Percentiles rank a stretch among this genome's conserved stretches.
Evolutionary conservation across 176 grass and related monocot species (phyloP).

Genomic region (Pontederia paniculata): DNA sequence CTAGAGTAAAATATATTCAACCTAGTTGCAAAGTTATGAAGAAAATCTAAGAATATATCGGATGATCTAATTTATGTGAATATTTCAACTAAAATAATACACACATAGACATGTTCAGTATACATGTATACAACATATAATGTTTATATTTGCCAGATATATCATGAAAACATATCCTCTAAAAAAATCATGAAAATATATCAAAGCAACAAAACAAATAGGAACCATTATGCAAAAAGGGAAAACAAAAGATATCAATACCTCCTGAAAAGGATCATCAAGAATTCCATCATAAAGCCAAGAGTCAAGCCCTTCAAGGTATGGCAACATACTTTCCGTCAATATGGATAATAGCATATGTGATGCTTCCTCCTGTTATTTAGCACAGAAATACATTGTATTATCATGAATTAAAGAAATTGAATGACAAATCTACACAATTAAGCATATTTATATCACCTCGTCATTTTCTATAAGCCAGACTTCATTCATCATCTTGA

Average conservation of each 20-base stretch:
- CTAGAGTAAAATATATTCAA: too few species aligned
- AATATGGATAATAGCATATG: slow-evolving; percentile 83
- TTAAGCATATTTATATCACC: slow-evolving; percentile 44
- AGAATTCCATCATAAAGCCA: slow-evolving; percentile 98
- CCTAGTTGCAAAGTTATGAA: too few species aligned
- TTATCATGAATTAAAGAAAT: neutral
- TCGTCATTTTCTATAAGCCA: slow-evolving; percentile 86
- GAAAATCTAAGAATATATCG: too few species aligned
- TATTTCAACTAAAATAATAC: too few species aligned
- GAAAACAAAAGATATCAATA: slow-evolving; percentile 18
- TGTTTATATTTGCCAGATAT: too few species aligned
- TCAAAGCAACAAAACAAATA: too few species aligned
- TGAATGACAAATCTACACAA: slow-evolving; percentile 11
- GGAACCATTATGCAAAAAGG: too few species aligned
- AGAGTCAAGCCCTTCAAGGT: slow-evolving; percentile 82
- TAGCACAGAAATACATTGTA: slow-evolving; percentile 13
- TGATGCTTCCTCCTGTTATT: slow-evolving; percentile 58
- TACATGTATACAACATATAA: too few species aligned
- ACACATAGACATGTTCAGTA: too few species aligned
- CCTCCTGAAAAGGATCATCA: slow-evolving; percentile 93
- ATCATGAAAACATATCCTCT: too few species aligned
- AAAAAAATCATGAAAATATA: too few species aligned
- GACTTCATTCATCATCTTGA: slow-evolving; percentile 66
- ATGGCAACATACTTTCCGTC: slow-evolving; percentile 65
- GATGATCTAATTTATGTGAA: too few species aligned